A percentile compares a stretch with the other conserved stretches of the same genome.
Evolutionary conservation across 2,329 filamentous ascomycete genomes (phyloP).

Genomic region (Nemania serpens): DNA sequence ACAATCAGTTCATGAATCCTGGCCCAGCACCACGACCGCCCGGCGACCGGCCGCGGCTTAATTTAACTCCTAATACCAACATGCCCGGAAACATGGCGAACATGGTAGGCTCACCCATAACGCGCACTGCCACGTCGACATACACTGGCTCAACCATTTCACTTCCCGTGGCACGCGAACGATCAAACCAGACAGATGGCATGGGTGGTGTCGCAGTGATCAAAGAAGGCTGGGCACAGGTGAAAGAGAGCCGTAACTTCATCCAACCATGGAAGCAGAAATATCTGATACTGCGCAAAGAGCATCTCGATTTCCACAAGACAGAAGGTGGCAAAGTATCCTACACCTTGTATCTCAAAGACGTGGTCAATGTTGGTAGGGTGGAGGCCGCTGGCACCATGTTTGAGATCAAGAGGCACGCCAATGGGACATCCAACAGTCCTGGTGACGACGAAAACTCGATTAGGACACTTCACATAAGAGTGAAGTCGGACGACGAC

Average conservation of each 20-base stretch:
- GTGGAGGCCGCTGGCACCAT: conserved; percentile 91
- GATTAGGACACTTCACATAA: conserved; percentile 84
- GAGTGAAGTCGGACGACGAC: conserved; percentile 93
- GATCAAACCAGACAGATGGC: conserved; percentile 63
- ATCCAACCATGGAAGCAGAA: conserved; percentile 89
- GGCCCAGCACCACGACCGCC: conserved; percentile 92
- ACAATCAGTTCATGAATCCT: conserved; percentile 89
- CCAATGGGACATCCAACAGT: conserved; percentile 70
- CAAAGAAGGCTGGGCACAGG: conserved; percentile 80
- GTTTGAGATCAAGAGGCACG: conserved; percentile 85
- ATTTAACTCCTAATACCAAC: conserved; percentile 76
- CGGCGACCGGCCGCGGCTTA: conserved; percentile 78
- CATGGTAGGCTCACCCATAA: conserved; percentile 74
- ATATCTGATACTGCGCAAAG: conserved; percentile 89
- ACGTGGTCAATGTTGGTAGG: conserved; percentile 87
- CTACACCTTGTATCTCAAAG: conserved; percentile 82
- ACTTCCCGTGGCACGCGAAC: conserved; percentile 68
- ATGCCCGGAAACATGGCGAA: conserved; percentile 79
- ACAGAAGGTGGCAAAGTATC: conserved; percentile 84
- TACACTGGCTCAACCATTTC: conserved; percentile 75
- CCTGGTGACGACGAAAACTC: conserved; percentile 79
- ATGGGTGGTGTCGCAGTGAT: conserved; percentile 73
- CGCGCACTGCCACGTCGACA: conserved; percentile 67
- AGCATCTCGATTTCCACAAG: conserved; percentile 93
- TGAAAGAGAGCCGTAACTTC: conserved; percentile 89